phyloP scores from a whole-genome alignment of 2,329 filamentous ascomycete species.

The Mycocentrospora acerina region DNA sequence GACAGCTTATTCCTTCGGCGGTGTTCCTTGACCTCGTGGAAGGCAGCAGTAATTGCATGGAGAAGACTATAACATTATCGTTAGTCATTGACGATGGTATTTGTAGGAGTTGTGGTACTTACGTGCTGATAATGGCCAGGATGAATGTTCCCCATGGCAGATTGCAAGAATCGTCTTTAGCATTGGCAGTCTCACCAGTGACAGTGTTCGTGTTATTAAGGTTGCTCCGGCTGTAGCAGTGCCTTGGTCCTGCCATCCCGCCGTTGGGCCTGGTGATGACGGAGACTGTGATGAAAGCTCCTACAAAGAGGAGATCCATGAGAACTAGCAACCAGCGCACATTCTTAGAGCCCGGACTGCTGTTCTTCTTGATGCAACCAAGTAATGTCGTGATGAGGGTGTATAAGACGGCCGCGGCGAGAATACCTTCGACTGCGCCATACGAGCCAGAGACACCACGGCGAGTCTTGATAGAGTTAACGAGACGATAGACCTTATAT shows the following conservation, averaged over 20 bases:
- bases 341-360: slow-evolving; percentile 29
- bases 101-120: slow-evolving; percentile 22
- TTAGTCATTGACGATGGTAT: not conserved
- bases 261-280: slow-evolving; percentile 44
- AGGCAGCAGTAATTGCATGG: slow-evolving; percentile 46
- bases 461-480: slow-evolving; percentile 32
- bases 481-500: slow-evolving; percentile 45
- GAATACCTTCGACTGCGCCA: slow-evolving; percentile 49
- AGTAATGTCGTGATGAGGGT: slow-evolving; percentile 43
- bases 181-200: slow-evolving; percentile 16
- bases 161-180: slow-evolving; percentile 36
- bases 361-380: slow-evolving; percentile 35
- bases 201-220: slow-evolving; percentile 5
- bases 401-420: slow-evolving; percentile 49
- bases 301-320: slow-evolving; percentile 40
- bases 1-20: slow-evolving; percentile 13
- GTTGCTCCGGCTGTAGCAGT: slow-evolving; percentile 27
- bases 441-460: slow-evolving; percentile 35
- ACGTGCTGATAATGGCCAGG: slow-evolving; percentile 50
- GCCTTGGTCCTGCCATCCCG: slow-evolving; percentile 36
- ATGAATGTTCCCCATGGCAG: slow-evolving; percentile 49
- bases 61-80: slow-evolving; percentile 37
- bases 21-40: slow-evolving; percentile 41
- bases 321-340: slow-evolving; percentile 46
- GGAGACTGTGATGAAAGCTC: slow-evolving; percentile 48